These are phyloP conservation scores for Tephrocybe sp. DNA, from an alignment of 768 basidiomycete genomes.

Conservation along the genomic window DNA sequence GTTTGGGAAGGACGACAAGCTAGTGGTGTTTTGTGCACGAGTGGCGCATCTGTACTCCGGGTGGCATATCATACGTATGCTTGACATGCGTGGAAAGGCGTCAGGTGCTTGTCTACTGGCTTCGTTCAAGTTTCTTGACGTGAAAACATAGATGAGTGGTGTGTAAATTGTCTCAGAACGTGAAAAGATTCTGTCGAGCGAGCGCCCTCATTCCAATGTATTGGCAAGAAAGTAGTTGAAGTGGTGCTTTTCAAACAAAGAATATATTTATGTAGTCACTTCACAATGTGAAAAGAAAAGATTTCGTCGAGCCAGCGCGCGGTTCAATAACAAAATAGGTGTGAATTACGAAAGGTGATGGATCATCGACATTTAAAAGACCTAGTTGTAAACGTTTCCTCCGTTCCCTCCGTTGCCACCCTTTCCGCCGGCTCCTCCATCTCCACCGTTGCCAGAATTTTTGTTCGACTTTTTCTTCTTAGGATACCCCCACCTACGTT, in stretches of 20 bases:
- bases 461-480: background rate
- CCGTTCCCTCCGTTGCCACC: slow-evolving; percentile 1
- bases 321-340: no score
- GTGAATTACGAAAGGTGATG: no score
- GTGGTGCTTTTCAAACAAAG: no score
- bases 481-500: background rate
- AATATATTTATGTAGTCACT: no score
- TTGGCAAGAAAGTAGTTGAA: no score
- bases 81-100: slow-evolving; percentile 50
- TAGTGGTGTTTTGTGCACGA: slow-evolving; percentile 55
- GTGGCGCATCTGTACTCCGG: slow-evolving; percentile 43
- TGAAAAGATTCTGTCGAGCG: no score
- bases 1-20: slow-evolving; percentile 40
- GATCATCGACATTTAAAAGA: no score
- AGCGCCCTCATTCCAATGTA: no score
- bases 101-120: slow-evolving; percentile 38
- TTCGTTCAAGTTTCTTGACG: slow-evolving; percentile 24
- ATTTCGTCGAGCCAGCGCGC: no score
- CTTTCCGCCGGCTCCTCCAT: slow-evolving; percentile 3
- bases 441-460: background rate
- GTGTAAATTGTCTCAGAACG: no score
- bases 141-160: background rate
- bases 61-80: slow-evolving; percentile 48
- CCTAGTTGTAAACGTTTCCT: background rate
- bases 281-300: no score